Evolutionary conservation across 179 eudicot species (phyloP).

Genomic region (Nepenthes alata): DNA sequence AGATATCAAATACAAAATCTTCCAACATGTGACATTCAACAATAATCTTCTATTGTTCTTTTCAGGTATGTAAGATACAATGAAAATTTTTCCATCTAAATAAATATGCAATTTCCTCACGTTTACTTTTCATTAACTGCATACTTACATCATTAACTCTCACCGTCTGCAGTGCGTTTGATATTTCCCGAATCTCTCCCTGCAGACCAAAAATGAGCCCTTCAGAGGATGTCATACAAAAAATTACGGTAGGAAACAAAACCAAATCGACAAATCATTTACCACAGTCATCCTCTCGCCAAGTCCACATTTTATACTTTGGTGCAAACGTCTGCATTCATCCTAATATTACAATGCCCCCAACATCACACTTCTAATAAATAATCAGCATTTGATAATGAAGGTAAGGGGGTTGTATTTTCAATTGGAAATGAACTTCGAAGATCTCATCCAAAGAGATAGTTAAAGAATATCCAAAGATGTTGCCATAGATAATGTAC

Average conservation of each 20-base stretch:
- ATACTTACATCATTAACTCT: constrained; percentile 75
- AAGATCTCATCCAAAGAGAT: too few species aligned
- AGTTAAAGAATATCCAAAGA: too few species aligned
- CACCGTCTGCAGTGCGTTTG: constrained; percentile 52
- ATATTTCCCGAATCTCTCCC: constrained; percentile 91
- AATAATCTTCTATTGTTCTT: too few species aligned
- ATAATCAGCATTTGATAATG: not conserved
- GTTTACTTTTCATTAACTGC: not conserved
- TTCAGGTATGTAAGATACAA: too few species aligned
- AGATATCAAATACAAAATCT: too few species aligned
- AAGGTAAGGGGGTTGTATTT: too few species aligned
- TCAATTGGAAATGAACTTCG: too few species aligned
- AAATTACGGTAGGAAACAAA: not conserved
- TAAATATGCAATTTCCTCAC: too few species aligned
- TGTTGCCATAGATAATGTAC: too few species aligned
- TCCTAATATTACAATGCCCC: constrained; percentile 42
- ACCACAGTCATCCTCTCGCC: constrained; percentile 61
- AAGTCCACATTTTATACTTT: constrained; percentile 88
- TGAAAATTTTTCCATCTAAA: too few species aligned
- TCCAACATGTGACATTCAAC: too few species aligned
- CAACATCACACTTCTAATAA: constrained; percentile 2
- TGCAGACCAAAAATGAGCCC: constrained; percentile 14
- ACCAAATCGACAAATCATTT: not conserved
- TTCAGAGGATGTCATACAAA: not conserved
- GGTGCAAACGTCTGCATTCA: constrained; percentile 90